Evolutionary conservation across 2,329 filamentous ascomycete species (phyloP).

Genomic region (Leptoxyphium fumago): DNA sequence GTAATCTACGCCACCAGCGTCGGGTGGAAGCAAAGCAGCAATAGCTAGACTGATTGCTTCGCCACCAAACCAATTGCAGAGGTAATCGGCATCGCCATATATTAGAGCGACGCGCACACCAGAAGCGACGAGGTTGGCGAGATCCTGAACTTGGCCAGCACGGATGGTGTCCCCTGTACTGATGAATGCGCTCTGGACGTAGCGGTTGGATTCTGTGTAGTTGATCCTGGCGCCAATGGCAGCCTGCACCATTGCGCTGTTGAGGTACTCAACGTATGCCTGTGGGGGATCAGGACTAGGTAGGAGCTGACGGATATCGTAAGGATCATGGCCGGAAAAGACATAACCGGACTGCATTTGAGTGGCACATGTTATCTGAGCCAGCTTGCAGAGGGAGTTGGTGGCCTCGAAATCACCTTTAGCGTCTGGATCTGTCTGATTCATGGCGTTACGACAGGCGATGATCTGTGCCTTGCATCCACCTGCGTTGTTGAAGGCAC

Average conservation of each 20-base stretch:
- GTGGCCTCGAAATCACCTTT: conserved; percentile 19
- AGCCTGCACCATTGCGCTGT: conserved; percentile 30
- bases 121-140: conserved; percentile 12
- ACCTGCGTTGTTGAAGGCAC: conserved; percentile 26
- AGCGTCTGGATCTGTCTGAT: conserved; percentile 19
- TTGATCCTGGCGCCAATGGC: conserved; percentile 38
- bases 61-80: conserved; percentile 54
- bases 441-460: conserved; percentile 20
- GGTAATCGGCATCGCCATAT: conserved; percentile 17
- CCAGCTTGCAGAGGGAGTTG: conserved; percentile 17
- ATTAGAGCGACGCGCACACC: conserved; percentile 14
- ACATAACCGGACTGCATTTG: neutral
- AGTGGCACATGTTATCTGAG: conserved; percentile 7
- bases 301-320: conserved; percentile 9
- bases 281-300: conserved; percentile 24
- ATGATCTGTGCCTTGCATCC: conserved; percentile 36
- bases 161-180: conserved; percentile 18
- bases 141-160: conserved; percentile 7
- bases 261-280: conserved; percentile 37
- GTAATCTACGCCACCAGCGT: conserved; percentile 21
- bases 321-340: neutral
- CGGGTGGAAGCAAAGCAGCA: conserved; percentile 18
- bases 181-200: conserved; percentile 28
- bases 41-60: conserved; percentile 55
- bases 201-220: conserved; percentile 26